Base-by-base conservation (phyloP, 2,329 filamentous ascomycete genomes). In the Akanthomyces lecanii region DNA sequence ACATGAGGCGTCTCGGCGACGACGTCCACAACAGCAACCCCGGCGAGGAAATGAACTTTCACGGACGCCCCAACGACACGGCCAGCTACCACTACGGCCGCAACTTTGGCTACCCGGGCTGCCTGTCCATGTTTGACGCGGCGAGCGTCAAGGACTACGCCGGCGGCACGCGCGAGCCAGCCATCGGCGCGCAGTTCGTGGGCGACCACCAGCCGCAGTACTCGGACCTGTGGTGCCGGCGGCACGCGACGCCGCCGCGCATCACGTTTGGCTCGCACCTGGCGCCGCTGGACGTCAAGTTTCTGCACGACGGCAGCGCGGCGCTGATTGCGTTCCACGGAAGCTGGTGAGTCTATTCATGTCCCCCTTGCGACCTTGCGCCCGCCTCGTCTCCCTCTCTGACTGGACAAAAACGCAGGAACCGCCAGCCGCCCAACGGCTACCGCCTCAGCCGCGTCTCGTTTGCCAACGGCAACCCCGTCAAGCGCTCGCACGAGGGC, bases 21-120 rank as follows among this genome's bases (percentile, higher is more conserved):
- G 85, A 88, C 67, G 81, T 89, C 48, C 86, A 89, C 68, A 75
- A 84, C 66, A 77, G 87, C 66, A 90, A 91, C 69, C 88, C 89
- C 0, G 88, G 84, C 30, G 88, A 91, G 70, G 87, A 91, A 72
- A 73, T 91, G 72, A 90, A 91, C 72, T 89, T 82, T 71, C 85
- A 89, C 66, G 88, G 88, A 2, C 80, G 79, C 54, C 77, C 89
- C 36, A 68, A 66, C 63, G 66, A 69, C 50, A 67, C 66, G 4
- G 42, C 48, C 18, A 63, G 64, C 61, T 52, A 64, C 5, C 21
- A 67, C n/a, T 66, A 70, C 28, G 76, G 77, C 10, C 68, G 68
- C 3, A 87, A 88, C 71, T 87, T 84, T 67, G 87, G 86, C 11
- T 89, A 89, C 68, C 87, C 87, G 2, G 77, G 76, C 51, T 89